phyloP scores from a whole-genome alignment of 805 yeast genomes.

The Naumovozyma castellii region DNA sequence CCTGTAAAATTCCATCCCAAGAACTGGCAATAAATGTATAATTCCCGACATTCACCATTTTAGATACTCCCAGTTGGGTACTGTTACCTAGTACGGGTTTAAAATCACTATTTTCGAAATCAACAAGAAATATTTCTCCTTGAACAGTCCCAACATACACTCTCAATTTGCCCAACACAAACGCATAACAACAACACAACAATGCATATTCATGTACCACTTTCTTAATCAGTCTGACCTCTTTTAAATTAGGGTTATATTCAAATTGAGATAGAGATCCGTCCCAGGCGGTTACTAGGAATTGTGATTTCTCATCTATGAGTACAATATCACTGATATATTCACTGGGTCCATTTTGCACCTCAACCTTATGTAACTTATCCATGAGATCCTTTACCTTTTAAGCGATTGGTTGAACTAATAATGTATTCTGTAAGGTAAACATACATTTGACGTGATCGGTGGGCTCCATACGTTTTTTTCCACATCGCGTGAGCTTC shows the following conservation, averaged over 20 bases:
- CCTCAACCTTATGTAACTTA: background rate
- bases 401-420: too few relatives aligned
- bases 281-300: slow-evolving; percentile 54
- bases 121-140: slow-evolving; percentile 45
- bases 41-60: slow-evolving; percentile 6
- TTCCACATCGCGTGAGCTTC: too few relatives aligned
- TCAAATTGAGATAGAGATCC: slow-evolving; percentile 36
- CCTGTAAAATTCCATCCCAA: slow-evolving; percentile 48
- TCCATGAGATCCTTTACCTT: too few relatives aligned
- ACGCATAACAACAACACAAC: slow-evolving; percentile 19
- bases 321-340: slow-evolving; percentile 23
- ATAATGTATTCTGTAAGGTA: too few relatives aligned
- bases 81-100: slow-evolving; percentile 17
- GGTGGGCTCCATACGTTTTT: too few relatives aligned
- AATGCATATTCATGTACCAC: slow-evolving; percentile 10
- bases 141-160: slow-evolving; percentile 43
- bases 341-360: slow-evolving; percentile 15
- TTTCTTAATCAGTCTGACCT: slow-evolving; percentile 6
- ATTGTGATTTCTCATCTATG: slow-evolving; percentile 22
- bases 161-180: slow-evolving; percentile 10
- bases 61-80: slow-evolving; percentile 36
- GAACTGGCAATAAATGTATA: slow-evolving; percentile 44
- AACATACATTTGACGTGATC: too few relatives aligned
- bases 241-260: slow-evolving; percentile 2
- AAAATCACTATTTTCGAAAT: slow-evolving; percentile 37